Evolutionary conservation across 768 basidiomycete genomes (phyloP), one percentile per base, ranked within the genome.

Genomic region (Gymnopilus junonius): DNA sequence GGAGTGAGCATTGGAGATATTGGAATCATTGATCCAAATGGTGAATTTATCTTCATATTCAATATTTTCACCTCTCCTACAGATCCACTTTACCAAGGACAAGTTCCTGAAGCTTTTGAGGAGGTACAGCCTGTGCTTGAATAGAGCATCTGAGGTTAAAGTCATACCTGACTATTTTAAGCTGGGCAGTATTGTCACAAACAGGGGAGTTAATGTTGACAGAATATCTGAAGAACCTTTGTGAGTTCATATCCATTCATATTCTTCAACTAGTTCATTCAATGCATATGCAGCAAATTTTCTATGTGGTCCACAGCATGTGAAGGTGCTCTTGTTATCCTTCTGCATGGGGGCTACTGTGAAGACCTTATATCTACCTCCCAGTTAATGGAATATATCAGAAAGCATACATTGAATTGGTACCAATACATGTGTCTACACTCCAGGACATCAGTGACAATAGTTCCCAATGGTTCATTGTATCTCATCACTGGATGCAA

Each of bases 401-500:
- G 20, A 0, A 51, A 11, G n/a, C 48, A 51, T 20, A 29, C 48
- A 1, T 8, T 51, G 29, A 6, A 51, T n/a, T 51, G 48, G 48
- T 51, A 51, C 10, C 48, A 32, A 10, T 31, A 31, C 10, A n/a
- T 20, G 4, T 31, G 29, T n/a, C 48, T 6, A 11, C 48, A 51
- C 6, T 3, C 29, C 1, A 29, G 29, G 29, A 7, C 48, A 10
- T 2, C 48, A 4, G 48, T 29, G 7, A 10, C 1, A 4, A 51
- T 8, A 27, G 25, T 65, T 21, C 61, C 65, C 0, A 66, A 66
- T 25, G 61, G 61, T 0, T 55, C 61, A 0, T 12, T 66, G 6
- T 66, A 59, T 25, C 15, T 66, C 0, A 51, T 66, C 23, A 66
- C 61, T 1, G 65, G 65, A 6, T 45, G 48, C 20, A 61, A 66